phyloP scores from a whole-genome alignment of 2,329 filamentous ascomycete species.

The Myriosclerotinia scirpicola region DNA sequence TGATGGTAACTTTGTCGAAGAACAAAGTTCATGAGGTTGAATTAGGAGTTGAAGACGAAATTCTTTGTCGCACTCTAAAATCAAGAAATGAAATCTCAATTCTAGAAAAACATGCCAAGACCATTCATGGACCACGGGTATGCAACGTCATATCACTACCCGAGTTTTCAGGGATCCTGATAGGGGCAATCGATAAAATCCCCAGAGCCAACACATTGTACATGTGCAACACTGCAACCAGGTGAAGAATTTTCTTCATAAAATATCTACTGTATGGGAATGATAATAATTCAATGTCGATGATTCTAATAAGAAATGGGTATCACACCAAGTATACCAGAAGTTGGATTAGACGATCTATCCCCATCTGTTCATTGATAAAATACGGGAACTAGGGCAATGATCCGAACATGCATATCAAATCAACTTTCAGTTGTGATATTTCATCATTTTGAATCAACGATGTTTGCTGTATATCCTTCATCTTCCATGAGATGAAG shows the following conservation, averaged over 20 bases:
- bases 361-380: neutral
- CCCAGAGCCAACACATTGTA: slow-evolving; percentile 13
- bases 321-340: neutral
- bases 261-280: neutral
- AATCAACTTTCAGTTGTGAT: neutral
- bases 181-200: slow-evolving; percentile 10
- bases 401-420: neutral
- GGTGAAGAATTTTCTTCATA: slow-evolving; percentile 2
- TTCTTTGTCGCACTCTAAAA: slow-evolving; percentile 7
- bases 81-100: slow-evolving; percentile 17
- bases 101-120: slow-evolving; percentile 27
- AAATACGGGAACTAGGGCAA: neutral
- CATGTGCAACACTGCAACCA: slow-evolving; percentile 9
- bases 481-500: slow-evolving; percentile 26
- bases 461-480: slow-evolving; percentile 16
- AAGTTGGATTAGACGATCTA: neutral
- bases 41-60: too few species aligned
- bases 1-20: neutral
- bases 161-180: slow-evolving; percentile 21
- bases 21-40: slow-evolving; percentile 6
- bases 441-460: slow-evolving; percentile 24
- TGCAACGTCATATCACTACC: slow-evolving; percentile 19
- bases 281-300: neutral
- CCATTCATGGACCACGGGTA: neutral
- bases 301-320: neutral